Base-by-base conservation (phyloP, 495 filamentous ascomycete species). In the Eremomyces bilateralis region DNA sequence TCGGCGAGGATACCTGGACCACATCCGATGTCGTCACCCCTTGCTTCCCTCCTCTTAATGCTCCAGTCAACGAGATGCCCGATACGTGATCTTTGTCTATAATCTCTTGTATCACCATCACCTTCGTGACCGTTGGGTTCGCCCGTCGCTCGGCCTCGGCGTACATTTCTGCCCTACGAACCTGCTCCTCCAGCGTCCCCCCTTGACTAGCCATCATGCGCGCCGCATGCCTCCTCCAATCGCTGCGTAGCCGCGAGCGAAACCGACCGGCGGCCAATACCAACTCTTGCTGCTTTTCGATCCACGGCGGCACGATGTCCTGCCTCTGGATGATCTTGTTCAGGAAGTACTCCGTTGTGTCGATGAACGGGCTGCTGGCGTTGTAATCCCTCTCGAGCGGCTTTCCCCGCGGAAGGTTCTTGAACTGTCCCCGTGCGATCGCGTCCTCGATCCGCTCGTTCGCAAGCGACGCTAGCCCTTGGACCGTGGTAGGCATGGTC, bases 251-350 rank as follows among this genome's bases (percentile, higher is more conserved):
- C 13, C 83, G 60, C 20, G 60, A 51, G 3, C 88, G 68, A 51
- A 97, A 94, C 4, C 63, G 58, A 29, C 60, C 63, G 4, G 73
- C 62, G 10, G 77, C 68, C 35, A 63, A 69, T 3, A 72, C 62
- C 4, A 97, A 59, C 44, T 94, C 84, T 51, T 94, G 88, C 52
- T 97, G 88, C 50, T 94, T 95, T 53, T 95, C 88, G 32, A 97
- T 94, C 90, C 76, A 82, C 0, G 75, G 76, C 0, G 76, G 76
- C 2, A 76, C 71, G 29, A 80, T 71, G 6, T 79, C 88, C 51
- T 97, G 88, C 36, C 78, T 76, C 56, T 94, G 76, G 41, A 97
- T 94, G 49, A 95, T 94, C 57, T 90, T 91, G 52, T 97, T 97
- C 73, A 97, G 75, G 44, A 95, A 80, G 50, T 93, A 94, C 53